Conservation (phyloP, 352 stramenopile species). For the Phytophthora tentaculata region DNA sequence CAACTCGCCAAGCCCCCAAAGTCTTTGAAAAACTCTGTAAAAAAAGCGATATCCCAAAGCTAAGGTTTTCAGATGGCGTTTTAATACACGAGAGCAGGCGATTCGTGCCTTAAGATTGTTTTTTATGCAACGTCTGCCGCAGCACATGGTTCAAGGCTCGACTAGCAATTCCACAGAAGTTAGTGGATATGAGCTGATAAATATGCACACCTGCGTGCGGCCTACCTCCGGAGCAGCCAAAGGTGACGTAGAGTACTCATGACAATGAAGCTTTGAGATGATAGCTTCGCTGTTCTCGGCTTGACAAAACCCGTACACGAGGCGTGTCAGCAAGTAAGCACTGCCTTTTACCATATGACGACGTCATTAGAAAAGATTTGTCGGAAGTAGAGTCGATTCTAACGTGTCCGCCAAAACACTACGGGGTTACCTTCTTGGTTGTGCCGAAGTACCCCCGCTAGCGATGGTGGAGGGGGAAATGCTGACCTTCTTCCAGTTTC, state of each 20-base stretch:
- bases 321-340: not conserved
- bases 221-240: no score
- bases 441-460: not conserved
- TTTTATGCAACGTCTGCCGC: slow-evolving; percentile 7
- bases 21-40: no score
- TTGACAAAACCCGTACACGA: slow-evolving; percentile 2
- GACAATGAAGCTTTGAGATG: not conserved
- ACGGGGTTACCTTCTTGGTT: not conserved
- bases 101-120: slow-evolving; percentile 6
- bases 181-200: slow-evolving; percentile 7
- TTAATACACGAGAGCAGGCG: not conserved
- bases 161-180: slow-evolving; percentile 2
- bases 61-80: not conserved
- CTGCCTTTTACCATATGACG: not conserved
- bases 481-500: slow-evolving; percentile 3
- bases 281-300: not conserved
- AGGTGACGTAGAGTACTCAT: not conserved
- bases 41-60: not conserved
- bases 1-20: no score
- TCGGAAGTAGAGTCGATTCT: slow-evolving; percentile 1
- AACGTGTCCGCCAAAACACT: slow-evolving; percentile 4
- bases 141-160: not conserved
- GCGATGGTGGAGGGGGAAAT: slow-evolving; percentile 5
- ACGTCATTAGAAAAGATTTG: slow-evolving; percentile 1
- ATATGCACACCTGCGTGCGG: slow-evolving; percentile 8